Conservation (phyloP, 768 basidiomycete species). For the Leccinum disarticulatum region DNA sequence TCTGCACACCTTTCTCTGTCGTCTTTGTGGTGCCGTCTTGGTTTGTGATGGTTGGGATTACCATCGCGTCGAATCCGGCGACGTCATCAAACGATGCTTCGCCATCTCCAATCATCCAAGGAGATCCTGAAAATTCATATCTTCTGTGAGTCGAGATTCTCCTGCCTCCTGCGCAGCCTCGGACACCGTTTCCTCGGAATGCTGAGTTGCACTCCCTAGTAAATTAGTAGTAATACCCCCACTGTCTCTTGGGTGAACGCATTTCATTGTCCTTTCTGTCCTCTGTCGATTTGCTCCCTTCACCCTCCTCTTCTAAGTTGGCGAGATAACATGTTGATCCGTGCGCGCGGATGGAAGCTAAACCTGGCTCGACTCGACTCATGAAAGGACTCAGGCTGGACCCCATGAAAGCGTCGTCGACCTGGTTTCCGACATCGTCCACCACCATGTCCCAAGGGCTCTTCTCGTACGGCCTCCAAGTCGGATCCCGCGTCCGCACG, state of each 20-base stretch:
- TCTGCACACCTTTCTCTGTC: neutral
- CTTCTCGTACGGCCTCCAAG: slow-evolving; percentile 20
- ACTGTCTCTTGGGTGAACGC: slow-evolving; percentile 25
- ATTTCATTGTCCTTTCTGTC: slow-evolving; percentile 5
- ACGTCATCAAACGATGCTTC: neutral
- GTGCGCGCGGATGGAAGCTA: slow-evolving; percentile 7
- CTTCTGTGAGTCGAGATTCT: too few relatives aligned
- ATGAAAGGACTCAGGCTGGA: slow-evolving; percentile 27
- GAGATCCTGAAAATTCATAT: too few relatives aligned
- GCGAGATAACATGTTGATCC: slow-evolving; percentile 14
- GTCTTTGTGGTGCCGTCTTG: neutral
- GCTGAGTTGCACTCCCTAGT: neutral
- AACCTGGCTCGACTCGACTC: slow-evolving; percentile 17
- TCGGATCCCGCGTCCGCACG: slow-evolving; percentile 22
- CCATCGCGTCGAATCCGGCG: neutral
- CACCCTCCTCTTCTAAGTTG: slow-evolving; percentile 31
- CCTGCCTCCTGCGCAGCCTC: too few relatives aligned
- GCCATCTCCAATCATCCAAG: too few relatives aligned
- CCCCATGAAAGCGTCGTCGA: slow-evolving; percentile 10
- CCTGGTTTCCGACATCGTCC: slow-evolving; percentile 7
- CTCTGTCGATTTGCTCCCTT: slow-evolving; percentile 16
- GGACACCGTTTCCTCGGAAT: too few relatives aligned
- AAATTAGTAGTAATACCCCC: neutral
- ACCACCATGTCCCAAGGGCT: slow-evolving; percentile 26
- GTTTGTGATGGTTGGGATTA: neutral